phyloP scores from a whole-genome alignment of 2,329 filamentous ascomycete genomes.

The Nannizziopsis barbatae region DNA sequence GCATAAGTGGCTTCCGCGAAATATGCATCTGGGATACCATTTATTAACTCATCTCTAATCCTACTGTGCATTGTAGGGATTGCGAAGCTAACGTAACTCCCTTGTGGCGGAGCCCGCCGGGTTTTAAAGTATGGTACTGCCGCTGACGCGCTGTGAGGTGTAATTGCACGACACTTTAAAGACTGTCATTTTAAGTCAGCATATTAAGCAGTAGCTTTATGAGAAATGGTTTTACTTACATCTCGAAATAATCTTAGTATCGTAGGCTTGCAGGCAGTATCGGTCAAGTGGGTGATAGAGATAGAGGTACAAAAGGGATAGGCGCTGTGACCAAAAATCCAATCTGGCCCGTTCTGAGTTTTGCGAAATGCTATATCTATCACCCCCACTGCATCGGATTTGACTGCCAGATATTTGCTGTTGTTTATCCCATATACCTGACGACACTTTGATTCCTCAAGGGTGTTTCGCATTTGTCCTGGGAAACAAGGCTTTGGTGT shows the following conservation, averaged over 20 bases:
- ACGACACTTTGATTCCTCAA: background rate
- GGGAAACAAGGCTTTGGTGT: background rate
- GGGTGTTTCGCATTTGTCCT: background rate
- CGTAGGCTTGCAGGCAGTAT: background rate
- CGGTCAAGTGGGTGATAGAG: slow-evolving; percentile 6
- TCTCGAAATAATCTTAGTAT: slow-evolving; percentile 12
- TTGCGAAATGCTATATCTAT: slow-evolving; percentile 14
- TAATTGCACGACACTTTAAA: too few relatives aligned
- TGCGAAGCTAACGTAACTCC: too few relatives aligned
- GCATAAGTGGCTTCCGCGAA: too few relatives aligned
- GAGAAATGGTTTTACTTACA: background rate
- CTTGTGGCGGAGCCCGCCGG: too few relatives aligned
- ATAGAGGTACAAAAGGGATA: slow-evolving; percentile 5
- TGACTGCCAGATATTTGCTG: slow-evolving; percentile 12
- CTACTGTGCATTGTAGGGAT: too few relatives aligned
- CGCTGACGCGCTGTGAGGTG: too few relatives aligned
- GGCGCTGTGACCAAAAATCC: slow-evolving; percentile 10
- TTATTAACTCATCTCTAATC: too few relatives aligned
- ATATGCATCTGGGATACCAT: too few relatives aligned
- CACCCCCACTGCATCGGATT: slow-evolving; percentile 13
- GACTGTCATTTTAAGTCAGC: too few relatives aligned
- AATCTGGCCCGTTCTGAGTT: slow-evolving; percentile 8
- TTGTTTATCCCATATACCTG: slow-evolving; percentile 10
- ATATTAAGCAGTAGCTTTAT: too few relatives aligned
- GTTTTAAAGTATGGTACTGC: too few relatives aligned